Base-by-base conservation (phyloP, 1,139 yeast genomes). In the Yamadazyma friedrichii region DNA sequence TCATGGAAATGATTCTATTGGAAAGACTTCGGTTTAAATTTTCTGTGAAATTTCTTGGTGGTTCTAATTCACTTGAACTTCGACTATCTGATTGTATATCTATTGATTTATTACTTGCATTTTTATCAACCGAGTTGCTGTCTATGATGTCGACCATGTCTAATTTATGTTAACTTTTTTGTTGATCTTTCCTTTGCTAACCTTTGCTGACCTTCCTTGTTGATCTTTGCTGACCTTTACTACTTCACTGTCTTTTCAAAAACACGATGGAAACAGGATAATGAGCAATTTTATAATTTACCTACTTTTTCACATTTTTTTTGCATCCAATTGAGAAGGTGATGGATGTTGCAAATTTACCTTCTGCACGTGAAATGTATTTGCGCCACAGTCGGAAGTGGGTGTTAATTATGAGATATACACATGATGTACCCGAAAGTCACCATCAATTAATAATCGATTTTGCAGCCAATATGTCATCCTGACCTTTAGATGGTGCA, bases 1-100 rank as follows among this genome's bases (percentile, higher is more conserved):
- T 78, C 85, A 80, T 77, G 46, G 75, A 76, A 40, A 80, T 67
- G 45, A 77, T 80, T 36, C 84, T 62, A 1, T 77, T 70, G n/a
- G 70, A 58, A 46, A 78, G 59, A 24, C 74, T 61, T 51, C 84
- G 56, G 37, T 63, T 61, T 35, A 69, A 62, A 42, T 63, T 53
- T 42, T 67, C 74, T 2, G 59, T 54, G 3, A 43, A 45, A 3
- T 40, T 41, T 24, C 39, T 26, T 35, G 40, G 38, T 6, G 25
- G 15, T 32, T 42, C 46, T 13, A 39, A 20, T 20, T 29, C 32
- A 13, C 2, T 9, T 9, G 26, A 3, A 24, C 24, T 15, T 4
- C 11, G 27, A 11, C 15, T 12, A 4, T 13, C 28, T 26, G 11
- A 9, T 10, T 6, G 28, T 26, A 9, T 26, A 26, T 20, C 24